Evolutionary conservation across 345 rosid genomes (phyloP).

Genomic region (Salix caprea): DNA sequence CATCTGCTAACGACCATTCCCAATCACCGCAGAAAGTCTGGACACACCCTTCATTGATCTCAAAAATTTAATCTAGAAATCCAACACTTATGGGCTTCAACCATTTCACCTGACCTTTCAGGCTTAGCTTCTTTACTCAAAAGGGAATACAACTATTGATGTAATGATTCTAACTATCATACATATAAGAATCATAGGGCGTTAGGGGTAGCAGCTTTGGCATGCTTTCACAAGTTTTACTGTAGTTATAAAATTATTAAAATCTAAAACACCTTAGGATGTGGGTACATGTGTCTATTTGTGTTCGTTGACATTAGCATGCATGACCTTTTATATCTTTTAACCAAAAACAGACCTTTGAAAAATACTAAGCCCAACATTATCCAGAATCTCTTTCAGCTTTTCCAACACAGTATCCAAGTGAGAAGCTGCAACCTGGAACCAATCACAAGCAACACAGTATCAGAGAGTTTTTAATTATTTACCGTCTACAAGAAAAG

Average conservation of each 20-base stretch:
- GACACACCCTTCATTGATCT: not conserved
- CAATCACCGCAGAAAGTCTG: not conserved
- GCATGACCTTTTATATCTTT: not conserved
- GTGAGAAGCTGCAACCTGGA: constrained; percentile 97
- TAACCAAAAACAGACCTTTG: constrained; percentile 49
- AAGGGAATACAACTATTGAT: too few species aligned
- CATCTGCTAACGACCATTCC: not conserved
- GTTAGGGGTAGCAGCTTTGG: not conserved
- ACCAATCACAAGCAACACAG: constrained; percentile 19
- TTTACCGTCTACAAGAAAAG: not conserved
- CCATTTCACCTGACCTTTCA: not conserved
- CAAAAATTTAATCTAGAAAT: not conserved
- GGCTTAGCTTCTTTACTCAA: too few species aligned
- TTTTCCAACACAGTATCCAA: constrained; percentile 88
- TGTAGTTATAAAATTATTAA: not conserved
- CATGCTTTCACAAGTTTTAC: not conserved
- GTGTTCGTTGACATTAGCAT: too few species aligned
- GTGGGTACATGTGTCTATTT: not conserved
- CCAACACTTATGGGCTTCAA: not conserved
- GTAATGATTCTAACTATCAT: too few species aligned
- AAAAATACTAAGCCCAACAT: constrained; percentile 70
- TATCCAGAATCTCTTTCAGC: constrained; percentile 81
- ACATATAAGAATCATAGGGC: too few species aligned
- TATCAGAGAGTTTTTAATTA: not conserved
- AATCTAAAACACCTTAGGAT: not conserved